Conservation (phyloP, 1,139 yeast genomes). For the Suhomyces yuchorum region DNA sequence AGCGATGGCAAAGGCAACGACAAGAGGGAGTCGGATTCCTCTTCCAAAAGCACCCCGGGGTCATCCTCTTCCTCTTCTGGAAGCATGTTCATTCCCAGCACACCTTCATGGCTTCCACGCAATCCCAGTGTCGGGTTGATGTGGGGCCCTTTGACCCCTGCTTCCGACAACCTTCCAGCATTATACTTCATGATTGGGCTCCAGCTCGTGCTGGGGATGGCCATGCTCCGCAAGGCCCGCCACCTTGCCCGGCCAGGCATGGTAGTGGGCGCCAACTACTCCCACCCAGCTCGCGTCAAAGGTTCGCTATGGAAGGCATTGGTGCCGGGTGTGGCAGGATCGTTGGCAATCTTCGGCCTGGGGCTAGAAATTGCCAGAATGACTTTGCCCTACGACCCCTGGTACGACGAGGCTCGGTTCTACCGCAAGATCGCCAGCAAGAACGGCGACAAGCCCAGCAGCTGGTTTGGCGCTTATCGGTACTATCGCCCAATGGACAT, state of each 20-base stretch:
- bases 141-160: constrained; percentile 69
- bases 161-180: constrained; percentile 57
- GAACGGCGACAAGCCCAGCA: constrained; percentile 45
- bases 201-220: constrained; percentile 50
- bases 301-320: constrained; percentile 15
- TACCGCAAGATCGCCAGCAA: constrained; percentile 48
- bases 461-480: constrained; percentile 64
- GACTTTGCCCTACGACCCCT: constrained; percentile 59
- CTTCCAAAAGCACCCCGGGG: not conserved
- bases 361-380: constrained; percentile 55
- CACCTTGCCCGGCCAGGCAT: constrained; percentile 15
- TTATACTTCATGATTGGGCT: constrained; percentile 48
- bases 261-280: constrained; percentile 15
- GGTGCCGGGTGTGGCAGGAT: constrained; percentile 24
- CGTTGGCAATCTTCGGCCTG: constrained; percentile 32
- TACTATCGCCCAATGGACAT: constrained; percentile 55
- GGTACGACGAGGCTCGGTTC: constrained; percentile 59
- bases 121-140: constrained; percentile 61
- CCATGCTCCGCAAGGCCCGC: constrained; percentile 28
- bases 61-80: constrained; percentile 17
- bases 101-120: constrained; percentile 29
- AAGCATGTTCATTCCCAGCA: constrained; percentile 26
- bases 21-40: constrained; percentile 3
- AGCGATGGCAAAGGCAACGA: constrained; percentile 20
- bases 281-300: constrained; percentile 3